Conservation (phyloP, 139 green algal genomes). For the Picochlorum sp. region DNA sequence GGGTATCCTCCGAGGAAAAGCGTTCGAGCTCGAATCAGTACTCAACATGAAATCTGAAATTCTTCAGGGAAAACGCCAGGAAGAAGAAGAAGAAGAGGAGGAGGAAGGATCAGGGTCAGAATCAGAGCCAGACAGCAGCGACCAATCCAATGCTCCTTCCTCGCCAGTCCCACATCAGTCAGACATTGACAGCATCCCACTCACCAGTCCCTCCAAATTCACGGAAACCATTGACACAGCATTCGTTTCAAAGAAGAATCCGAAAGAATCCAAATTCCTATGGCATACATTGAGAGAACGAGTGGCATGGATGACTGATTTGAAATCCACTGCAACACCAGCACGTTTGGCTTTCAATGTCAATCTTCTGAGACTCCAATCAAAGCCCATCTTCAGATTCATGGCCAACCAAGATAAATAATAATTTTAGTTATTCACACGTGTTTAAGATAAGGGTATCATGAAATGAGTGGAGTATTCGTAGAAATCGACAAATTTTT, state of each 20-base stretch:
- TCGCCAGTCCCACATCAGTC: too few species aligned
- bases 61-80: neutral
- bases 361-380: neutral
- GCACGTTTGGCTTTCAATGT: neutral
- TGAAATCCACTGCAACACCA: neutral
- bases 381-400: neutral
- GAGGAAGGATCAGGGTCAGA: too few species aligned
- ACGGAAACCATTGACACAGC: neutral
- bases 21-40: neutral
- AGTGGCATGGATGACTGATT: neutral
- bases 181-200: too few species aligned
- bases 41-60: neutral
- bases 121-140: neutral
- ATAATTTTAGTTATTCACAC: too few species aligned
- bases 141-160: neutral
- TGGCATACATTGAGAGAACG: neutral
- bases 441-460: too few species aligned
- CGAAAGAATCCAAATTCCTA: constrained; percentile 5
- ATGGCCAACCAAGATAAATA: neutral
- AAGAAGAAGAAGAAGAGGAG: neutral
- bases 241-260: constrained; percentile 8
- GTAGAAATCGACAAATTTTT: too few species aligned
- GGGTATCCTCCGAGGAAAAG: neutral
- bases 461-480: too few species aligned
- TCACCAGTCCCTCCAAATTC: neutral